Percentiles rank a stretch among this genome's conserved stretches.
These are phyloP conservation scores for Xylariaceae sp. DNA, from an alignment of 2,329 filamentous ascomycete genomes.

Conservation along the genomic window DNA sequence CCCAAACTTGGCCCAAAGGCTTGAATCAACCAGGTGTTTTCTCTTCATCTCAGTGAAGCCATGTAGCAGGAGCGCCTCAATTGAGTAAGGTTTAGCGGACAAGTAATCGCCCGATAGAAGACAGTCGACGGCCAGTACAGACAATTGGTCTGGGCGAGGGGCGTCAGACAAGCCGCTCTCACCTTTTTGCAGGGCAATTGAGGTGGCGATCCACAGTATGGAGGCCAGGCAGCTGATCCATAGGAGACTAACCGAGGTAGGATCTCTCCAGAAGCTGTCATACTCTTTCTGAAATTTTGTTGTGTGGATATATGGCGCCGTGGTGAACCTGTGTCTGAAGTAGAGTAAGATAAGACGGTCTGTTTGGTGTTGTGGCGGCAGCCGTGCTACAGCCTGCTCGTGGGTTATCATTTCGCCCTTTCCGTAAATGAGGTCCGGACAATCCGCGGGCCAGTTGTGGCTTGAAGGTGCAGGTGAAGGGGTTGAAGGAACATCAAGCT, in stretches of 20 bases:
- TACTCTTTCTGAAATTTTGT: constrained; percentile 57
- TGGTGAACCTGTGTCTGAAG: constrained; percentile 43
- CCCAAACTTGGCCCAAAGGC: constrained; percentile 56
- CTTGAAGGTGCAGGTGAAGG: constrained; percentile 40
- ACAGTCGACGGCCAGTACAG: constrained; percentile 51
- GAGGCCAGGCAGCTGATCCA: constrained; percentile 61
- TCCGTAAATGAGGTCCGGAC: constrained; percentile 40
- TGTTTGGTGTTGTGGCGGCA: constrained; percentile 41
- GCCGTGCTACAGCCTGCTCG: constrained; percentile 42
- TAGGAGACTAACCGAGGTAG: constrained; percentile 49
- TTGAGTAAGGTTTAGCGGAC: constrained; percentile 51
- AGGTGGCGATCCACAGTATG: constrained; percentile 51
- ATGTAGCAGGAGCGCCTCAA: constrained; percentile 58
- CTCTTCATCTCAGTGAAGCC: constrained; percentile 52
- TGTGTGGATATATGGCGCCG: constrained; percentile 46
- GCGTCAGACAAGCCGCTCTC: constrained; percentile 36
- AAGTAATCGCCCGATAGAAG: constrained; percentile 57
- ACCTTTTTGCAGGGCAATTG: constrained; percentile 45
- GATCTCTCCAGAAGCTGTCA: constrained; percentile 54
- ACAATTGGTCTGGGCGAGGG: constrained; percentile 42
- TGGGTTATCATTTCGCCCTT: constrained; percentile 39
- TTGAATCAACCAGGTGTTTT: constrained; percentile 50
- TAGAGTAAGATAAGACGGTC: constrained; percentile 46
- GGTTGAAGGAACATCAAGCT: constrained; percentile 34
- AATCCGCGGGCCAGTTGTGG: constrained; percentile 33